A percentile compares a stretch with the other conserved stretches of the same genome.
phyloP scores from a whole-genome alignment of 2,329 filamentous ascomycete species.

The Aureobasidium uvarum region DNA sequence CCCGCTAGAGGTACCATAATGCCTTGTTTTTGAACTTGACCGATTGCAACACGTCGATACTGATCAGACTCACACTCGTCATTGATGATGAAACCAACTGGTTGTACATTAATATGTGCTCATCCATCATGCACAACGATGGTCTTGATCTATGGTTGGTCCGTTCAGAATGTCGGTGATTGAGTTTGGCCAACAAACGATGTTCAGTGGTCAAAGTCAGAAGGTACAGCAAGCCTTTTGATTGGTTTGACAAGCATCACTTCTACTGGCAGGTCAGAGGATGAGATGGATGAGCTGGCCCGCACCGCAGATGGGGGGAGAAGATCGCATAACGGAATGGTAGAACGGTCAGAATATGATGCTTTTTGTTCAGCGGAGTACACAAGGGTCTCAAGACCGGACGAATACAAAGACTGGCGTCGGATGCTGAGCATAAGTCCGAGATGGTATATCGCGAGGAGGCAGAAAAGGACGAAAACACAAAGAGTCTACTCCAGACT shows the following conservation, averaged over 20 bases:
- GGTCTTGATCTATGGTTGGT: background rate
- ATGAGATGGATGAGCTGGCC: background rate
- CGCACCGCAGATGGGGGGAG: background rate
- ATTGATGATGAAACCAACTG: background rate
- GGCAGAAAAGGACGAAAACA: conserved; percentile 3
- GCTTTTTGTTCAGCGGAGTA: conserved; percentile 18
- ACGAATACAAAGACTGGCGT: conserved; percentile 14
- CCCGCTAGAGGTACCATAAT: background rate
- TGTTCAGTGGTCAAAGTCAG: conserved; percentile 3
- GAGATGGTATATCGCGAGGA: conserved; percentile 23
- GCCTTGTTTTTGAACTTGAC: background rate
- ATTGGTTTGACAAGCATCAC: background rate
- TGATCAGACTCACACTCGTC: background rate
- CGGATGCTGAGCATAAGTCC: conserved; percentile 15
- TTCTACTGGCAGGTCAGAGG: background rate
- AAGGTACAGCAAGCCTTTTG: background rate
- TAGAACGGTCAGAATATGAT: background rate
- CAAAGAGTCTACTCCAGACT: conserved; percentile 28
- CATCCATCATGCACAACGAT: background rate
- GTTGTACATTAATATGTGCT: background rate
- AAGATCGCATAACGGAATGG: background rate
- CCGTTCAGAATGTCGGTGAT: background rate
- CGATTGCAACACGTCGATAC: background rate
- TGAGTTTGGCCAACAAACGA: background rate
- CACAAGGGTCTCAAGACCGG: background rate